Base-by-base conservation (phyloP, 768 basidiomycete genomes). In the Cyathus striatus region DNA sequence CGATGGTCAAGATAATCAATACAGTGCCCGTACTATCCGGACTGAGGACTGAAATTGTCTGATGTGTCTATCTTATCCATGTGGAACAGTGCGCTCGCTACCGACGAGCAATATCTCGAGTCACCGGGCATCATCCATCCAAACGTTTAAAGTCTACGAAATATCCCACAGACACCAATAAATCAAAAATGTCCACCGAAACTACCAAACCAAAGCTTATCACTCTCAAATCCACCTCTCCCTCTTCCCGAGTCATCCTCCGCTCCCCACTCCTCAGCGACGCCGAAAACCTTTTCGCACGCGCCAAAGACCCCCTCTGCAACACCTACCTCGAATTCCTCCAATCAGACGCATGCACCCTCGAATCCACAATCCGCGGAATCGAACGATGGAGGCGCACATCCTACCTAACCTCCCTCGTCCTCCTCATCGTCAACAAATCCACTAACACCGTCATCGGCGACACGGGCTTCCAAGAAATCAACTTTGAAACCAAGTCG, bases 281-380 rank as follows among this genome's bases (percentile, higher is more conserved):
- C 23, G 45, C 48, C 5, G 26, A 39, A 16, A 50, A 51, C n/a
- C 41, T 53, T 14, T 47, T 44, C n/a, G 39, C 36, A 14, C 51
- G 54, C 16, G 54, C 38, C 24, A 50, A 53, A 38, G 52, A 56
- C 20, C 48, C 52, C 5, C 20, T 41, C 41, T 51, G 50, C 41
- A 50, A 46, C 10, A 17, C 20, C 24, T 50, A 49, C 24, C 42
- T 56, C n/a, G 49, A 51, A 4, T 27, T 27, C 38, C 44, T 56
- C 23, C 40, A 39, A 20, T 35, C 32, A 6, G 46, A 48, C 0
- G 44, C 40, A n/a, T 47, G 49, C 44, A 56, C 55, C 6, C 34
- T 48, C 22, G 44, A 51, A 7, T 47, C 52, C 22, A 56, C 53
- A 39, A 22, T 32, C 10, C 48, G 42, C 22, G 48, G 53, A 30